Base-by-base conservation (phyloP, 2,329 filamentous ascomycete genomes). In the Paraphaeosphaeria minitans region DNA sequence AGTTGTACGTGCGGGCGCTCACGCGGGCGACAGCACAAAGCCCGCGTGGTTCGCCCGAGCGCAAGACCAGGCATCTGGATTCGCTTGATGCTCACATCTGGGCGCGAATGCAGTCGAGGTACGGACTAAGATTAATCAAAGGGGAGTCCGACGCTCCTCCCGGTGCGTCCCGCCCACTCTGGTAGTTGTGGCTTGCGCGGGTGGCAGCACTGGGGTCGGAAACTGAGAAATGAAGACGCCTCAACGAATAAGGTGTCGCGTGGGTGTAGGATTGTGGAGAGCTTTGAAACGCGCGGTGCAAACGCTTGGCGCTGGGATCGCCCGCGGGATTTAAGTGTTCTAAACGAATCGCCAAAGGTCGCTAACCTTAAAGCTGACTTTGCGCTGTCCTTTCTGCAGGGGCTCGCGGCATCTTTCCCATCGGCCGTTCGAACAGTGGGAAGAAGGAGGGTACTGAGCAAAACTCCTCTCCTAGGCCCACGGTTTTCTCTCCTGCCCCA, bases 291-390 rank as follows among this genome's bases (percentile, higher is more conserved):
- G 47, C 52, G 37, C 49, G 54, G 49, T 54, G 53, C 45, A 45
- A 58, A 57, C 33, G 49, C 53, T 21, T 41, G 50, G 39, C 47
- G 58, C 49, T 51, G 55, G 35, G 63, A 50, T 54, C 54, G 50
- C 56, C 39, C 41, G 61, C 63, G 62, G 67, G 60, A 45, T 59
- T 59, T 43, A 56, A 47, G 58, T 46, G 54, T 41, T 39, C 37
- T 42, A 63, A 57, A 63, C 67, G 66, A 66, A 65, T 64, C 59
- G 62, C 60, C 57, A n/a, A n/a, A n/a, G 56, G 71, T 71, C 71
- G 72, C 72, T 72, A 70, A 69, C 69, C 65, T 60, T 69, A 67
- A 74, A 75, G 73, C 71, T 49, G 57, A 37, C 55, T 59, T 55
- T 55, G 57, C 57, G 58, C 58, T 50, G 49, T 27, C 16, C 19